phyloP scores from a whole-genome alignment of 768 basidiomycete species.

The Naganishia onofrii region DNA sequence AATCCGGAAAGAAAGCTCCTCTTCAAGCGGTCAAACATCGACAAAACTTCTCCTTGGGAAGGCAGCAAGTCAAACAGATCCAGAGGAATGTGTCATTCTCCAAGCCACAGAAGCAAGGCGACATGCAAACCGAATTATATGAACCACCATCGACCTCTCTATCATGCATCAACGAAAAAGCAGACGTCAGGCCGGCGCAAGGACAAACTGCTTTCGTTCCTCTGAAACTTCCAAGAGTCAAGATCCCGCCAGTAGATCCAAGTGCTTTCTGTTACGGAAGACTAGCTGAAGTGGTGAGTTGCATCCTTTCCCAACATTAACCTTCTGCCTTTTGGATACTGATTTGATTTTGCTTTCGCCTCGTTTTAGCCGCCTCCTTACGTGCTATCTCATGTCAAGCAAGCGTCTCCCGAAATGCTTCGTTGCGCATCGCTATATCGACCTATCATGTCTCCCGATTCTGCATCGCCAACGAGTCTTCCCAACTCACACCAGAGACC shows the following conservation, averaged over 20 bases:
- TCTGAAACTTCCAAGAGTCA: slow-evolving; percentile 12
- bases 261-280: slow-evolving; percentile 11
- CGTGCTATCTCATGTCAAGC: not conserved
- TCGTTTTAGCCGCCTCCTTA: slow-evolving; percentile 4
- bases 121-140: not conserved
- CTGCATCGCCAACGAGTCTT: not conserved
- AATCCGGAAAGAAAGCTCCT: not conserved
- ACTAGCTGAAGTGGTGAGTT: slow-evolving; percentile 12
- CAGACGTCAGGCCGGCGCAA: not conserved
- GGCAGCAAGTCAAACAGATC: not conserved
- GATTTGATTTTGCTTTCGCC: not conserved
- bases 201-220: slow-evolving; percentile 9
- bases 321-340: not conserved
- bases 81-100: slow-evolving; percentile 1
- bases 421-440: slow-evolving; percentile 20
- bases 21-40: slow-evolving; percentile 8
- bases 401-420: not conserved
- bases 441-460: not conserved
- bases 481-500: not conserved
- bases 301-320: not conserved
- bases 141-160: not conserved
- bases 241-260: slow-evolving; percentile 7
- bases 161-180: too few species aligned
- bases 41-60: slow-evolving; percentile 19
- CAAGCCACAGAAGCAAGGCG: not conserved